phyloP scores from a whole-genome alignment of 345 rosid species.

The Ceriops zippeliana region DNA sequence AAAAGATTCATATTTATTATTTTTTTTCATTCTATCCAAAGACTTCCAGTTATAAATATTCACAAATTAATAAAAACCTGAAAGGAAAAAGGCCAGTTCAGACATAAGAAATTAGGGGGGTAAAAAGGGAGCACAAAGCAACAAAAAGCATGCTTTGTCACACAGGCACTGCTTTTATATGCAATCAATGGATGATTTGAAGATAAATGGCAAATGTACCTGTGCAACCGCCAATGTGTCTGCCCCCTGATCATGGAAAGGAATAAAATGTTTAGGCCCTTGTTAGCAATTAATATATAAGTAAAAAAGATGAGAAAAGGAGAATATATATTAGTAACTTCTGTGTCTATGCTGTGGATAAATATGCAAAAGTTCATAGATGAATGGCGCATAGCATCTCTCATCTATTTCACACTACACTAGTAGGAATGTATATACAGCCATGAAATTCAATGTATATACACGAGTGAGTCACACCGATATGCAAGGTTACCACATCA shows the following conservation, averaged over 20 bases:
- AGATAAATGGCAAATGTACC: slow-evolving; percentile 38
- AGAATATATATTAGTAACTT: not conserved
- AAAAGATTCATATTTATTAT: not conserved
- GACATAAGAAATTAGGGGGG: not conserved
- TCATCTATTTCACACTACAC: not conserved
- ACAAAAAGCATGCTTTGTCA: not conserved
- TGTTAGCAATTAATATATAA: not conserved
- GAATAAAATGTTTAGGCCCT: slow-evolving; percentile 8
- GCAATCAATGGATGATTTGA: not conserved
- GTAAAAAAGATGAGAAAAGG: not conserved
- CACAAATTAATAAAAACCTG: not conserved
- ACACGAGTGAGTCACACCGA: too few relatives aligned
- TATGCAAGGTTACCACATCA: too few relatives aligned
- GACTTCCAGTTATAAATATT: too few relatives aligned
- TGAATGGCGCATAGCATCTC: not conserved
- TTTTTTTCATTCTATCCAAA: too few relatives aligned
- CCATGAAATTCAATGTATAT: too few relatives aligned
- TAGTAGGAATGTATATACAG: too few relatives aligned
- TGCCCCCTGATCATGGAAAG: slow-evolving; percentile 62
- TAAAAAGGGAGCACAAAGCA: not conserved
- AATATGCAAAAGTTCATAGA: not conserved
- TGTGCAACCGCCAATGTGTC: slow-evolving; percentile 93
- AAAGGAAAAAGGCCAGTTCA: not conserved
- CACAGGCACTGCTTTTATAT: not conserved
- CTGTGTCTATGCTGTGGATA: not conserved